Evolutionary conservation across 2,329 filamentous ascomycete species (phyloP).

Genomic region (Fusarium dlaminii): DNA sequence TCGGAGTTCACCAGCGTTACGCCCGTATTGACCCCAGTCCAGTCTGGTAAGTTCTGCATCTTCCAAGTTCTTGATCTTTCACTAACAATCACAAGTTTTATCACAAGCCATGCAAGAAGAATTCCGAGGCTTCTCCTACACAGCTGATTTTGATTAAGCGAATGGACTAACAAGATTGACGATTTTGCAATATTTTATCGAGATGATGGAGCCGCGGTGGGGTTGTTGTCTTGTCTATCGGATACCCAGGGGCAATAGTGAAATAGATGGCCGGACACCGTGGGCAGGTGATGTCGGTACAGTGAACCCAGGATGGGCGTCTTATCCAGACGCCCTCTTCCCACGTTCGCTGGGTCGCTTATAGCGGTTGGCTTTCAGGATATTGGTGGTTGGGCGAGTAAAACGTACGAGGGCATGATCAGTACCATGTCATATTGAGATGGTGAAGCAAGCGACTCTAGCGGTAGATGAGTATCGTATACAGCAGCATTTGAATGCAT

Average conservation of each 20-base stretch:
- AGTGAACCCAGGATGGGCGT: slow-evolving; percentile 24
- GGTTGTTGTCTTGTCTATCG: slow-evolving; percentile 43
- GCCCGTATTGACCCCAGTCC: slow-evolving; percentile 94
- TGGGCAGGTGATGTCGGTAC: slow-evolving; percentile 32
- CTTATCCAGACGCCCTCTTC: slow-evolving; percentile 2
- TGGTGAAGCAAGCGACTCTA: slow-evolving; percentile 21
- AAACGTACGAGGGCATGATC: slow-evolving; percentile 29
- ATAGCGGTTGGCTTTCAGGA: slow-evolving; percentile 33
- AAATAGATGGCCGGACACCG: slow-evolving; percentile 39
- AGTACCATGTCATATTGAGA: slow-evolving; percentile 18
- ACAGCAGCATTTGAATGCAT: slow-evolving; percentile 30
- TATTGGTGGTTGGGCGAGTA: slow-evolving; percentile 33
- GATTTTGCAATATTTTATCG: slow-evolving; percentile 38
- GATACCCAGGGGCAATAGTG: slow-evolving; percentile 44
- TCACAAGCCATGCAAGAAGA: slow-evolving; percentile 99
- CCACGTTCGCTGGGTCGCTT: slow-evolving; percentile 27
- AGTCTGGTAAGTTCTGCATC: slow-evolving; percentile 78
- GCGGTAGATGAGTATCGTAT: slow-evolving; percentile 26
- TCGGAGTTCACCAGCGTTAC: slow-evolving; percentile 98
- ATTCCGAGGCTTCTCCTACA: slow-evolving; percentile 98
- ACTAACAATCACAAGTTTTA: slow-evolving; percentile 70
- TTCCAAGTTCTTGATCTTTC: background rate
- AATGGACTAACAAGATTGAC: slow-evolving; percentile 30
- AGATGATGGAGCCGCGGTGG: slow-evolving; percentile 39
- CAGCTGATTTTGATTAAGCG: slow-evolving; percentile 81